These are phyloP conservation scores for Xylaria acuta DNA, from an alignment of 495 filamentous ascomycete genomes.

Conservation along the genomic window DNA sequence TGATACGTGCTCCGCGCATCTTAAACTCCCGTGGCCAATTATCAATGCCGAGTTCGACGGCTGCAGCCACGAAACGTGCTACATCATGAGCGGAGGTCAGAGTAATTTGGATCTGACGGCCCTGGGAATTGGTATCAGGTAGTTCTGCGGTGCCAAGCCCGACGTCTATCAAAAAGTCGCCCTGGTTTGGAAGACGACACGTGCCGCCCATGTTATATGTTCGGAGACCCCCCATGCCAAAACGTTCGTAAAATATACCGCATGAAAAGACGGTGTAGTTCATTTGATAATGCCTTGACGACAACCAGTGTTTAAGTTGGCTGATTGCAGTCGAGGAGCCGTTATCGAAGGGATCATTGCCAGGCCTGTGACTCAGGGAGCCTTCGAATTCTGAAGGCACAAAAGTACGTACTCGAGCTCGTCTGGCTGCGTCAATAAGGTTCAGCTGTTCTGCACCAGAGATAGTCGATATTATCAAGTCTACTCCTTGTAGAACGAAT, in stretches of 20 bases:
- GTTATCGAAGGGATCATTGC: constrained; percentile 61
- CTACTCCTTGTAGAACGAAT: constrained; percentile 69
- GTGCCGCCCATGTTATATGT: constrained; percentile 59
- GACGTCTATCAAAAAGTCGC: constrained; percentile 70
- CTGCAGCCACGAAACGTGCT: constrained; percentile 67
- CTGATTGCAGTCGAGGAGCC: constrained; percentile 57
- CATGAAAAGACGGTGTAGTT: constrained; percentile 72
- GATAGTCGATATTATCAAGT: constrained; percentile 78
- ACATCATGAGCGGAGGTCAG: constrained; percentile 73
- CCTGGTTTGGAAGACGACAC: constrained; percentile 57
- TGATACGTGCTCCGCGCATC: constrained; percentile 67
- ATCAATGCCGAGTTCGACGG: constrained; percentile 62
- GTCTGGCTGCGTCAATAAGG: constrained; percentile 73
- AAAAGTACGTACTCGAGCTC: constrained; percentile 68
- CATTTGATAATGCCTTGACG: constrained; percentile 54
- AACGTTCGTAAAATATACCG: constrained; percentile 79
- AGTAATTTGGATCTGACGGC: constrained; percentile 60
- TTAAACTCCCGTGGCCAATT: constrained; percentile 71
- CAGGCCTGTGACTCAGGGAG: constrained; percentile 49
- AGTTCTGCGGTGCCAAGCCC: constrained; percentile 62
- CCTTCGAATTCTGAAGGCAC: constrained; percentile 81
- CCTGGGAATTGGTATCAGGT: constrained; percentile 55
- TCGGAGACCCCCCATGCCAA: constrained; percentile 67
- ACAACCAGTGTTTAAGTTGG: constrained; percentile 58
- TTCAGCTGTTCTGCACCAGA: constrained; percentile 67